Evolutionary conservation across 306 rosid genomes (phyloP).

Genomic region (Crotalaria pallida): DNA sequence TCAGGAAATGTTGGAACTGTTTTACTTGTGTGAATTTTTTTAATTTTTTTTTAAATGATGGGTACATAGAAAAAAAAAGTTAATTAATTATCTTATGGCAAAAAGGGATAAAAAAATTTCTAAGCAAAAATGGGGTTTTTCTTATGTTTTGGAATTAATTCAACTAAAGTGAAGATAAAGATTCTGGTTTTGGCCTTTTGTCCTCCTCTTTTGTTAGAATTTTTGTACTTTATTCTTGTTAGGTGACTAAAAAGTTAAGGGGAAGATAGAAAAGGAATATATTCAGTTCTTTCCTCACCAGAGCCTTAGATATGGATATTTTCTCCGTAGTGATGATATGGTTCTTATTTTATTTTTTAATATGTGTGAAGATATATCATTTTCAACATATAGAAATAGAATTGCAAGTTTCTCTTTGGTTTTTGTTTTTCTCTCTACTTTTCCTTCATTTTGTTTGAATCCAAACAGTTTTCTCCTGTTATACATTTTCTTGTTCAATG

Average conservation of each 20-base stretch:
- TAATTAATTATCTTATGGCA: not conserved
- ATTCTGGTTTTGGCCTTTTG: slow-evolving; percentile 25
- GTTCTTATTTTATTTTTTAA: not conserved
- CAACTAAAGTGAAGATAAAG: slow-evolving; percentile 1
- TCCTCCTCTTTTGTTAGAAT: slow-evolving; percentile 15
- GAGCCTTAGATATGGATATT: not conserved
- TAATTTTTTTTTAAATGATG: not conserved
- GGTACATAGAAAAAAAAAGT: not conserved
- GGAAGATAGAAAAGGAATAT: slow-evolving; percentile 31
- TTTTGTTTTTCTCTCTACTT: not conserved
- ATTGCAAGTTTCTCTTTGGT: not conserved
- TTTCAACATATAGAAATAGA: not conserved
- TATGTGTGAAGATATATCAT: not conserved
- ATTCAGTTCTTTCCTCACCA: slow-evolving; percentile 14
- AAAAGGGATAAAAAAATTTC: slow-evolving; percentile 4
- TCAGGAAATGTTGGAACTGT: slow-evolving; percentile 12
- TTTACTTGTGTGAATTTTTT: not conserved
- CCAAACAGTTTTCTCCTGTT: not conserved
- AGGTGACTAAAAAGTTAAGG: slow-evolving; percentile 19
- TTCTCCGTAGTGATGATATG: too few relatives aligned
- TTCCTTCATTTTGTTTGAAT: not conserved
- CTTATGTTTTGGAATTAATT: not conserved
- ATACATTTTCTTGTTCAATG: slow-evolving; percentile 20
- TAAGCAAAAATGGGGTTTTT: not conserved
- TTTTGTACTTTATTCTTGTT: slow-evolving; percentile 29